Percentiles rank a stretch among this genome's conserved stretches.
Evolutionary conservation across 352 stramenopile species (phyloP).

Genomic region (Phytophthora pinifolia): DNA sequence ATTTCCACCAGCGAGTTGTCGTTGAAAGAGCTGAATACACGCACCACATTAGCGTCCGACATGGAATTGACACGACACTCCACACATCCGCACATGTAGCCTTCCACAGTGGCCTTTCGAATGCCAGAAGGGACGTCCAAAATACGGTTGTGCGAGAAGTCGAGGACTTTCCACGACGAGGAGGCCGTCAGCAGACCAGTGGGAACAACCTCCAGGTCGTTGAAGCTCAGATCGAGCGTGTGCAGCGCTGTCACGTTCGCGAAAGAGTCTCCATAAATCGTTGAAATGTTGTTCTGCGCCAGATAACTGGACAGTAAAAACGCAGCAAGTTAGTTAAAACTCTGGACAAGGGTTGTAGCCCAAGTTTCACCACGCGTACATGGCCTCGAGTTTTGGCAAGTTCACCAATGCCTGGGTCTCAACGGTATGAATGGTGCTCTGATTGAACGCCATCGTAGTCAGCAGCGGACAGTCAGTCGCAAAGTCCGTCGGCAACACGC

Average conservation of each 20-base stretch:
- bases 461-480: constrained; percentile 44
- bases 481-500: constrained; percentile 32
- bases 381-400: constrained; percentile 36
- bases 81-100: constrained; percentile 52
- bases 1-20: constrained; percentile 65
- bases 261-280: constrained; percentile 43
- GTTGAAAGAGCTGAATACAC: constrained; percentile 52
- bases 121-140: constrained; percentile 39
- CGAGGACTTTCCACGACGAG: constrained; percentile 54
- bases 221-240: constrained; percentile 60
- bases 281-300: constrained; percentile 45
- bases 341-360: no score
- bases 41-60: not conserved
- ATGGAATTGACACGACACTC: not conserved
- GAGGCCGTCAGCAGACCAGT: constrained; percentile 40
- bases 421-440: constrained; percentile 45
- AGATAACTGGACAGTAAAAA: constrained; percentile 31
- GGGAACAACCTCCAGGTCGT: constrained; percentile 46
- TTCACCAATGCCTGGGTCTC: constrained; percentile 46
- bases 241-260: constrained; percentile 47
- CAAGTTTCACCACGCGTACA: constrained; percentile 31
- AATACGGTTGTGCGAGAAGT: constrained; percentile 57
- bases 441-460: constrained; percentile 40
- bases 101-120: constrained; percentile 36
- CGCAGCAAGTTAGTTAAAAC: not conserved